phyloP scores from a whole-genome alignment of 306 rosid genomes.

The Lathyrus tuberosus region DNA sequence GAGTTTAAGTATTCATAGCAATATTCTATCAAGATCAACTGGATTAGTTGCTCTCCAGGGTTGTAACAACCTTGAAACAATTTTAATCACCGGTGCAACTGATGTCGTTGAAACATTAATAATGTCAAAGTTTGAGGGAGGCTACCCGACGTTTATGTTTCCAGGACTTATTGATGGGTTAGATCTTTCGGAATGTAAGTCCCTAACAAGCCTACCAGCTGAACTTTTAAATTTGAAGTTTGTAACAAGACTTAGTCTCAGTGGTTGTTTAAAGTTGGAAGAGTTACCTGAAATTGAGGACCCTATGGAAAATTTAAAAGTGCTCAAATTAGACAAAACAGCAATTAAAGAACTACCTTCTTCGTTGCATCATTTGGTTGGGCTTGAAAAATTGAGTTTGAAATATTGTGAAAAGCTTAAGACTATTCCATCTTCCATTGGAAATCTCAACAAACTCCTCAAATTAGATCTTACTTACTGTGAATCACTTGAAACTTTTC shows the following conservation, averaged over 20 bases:
- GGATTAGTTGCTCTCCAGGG: slow-evolving; percentile 16
- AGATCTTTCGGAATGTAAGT: slow-evolving; percentile 32
- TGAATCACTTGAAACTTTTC: slow-evolving; percentile 35
- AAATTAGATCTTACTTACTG: slow-evolving; percentile 27
- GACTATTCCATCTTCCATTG: slow-evolving; percentile 40
- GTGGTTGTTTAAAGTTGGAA: slow-evolving; percentile 4
- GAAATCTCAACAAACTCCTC: slow-evolving; percentile 18
- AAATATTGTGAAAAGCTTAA: neutral
- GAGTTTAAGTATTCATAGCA: slow-evolving; percentile 24
- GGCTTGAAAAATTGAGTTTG: slow-evolving; percentile 36
- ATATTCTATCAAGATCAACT: slow-evolving; percentile 24
- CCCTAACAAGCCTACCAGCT: slow-evolving; percentile 28
- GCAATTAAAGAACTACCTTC: no score
- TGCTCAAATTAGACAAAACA: no score
- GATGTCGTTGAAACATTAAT: neutral
- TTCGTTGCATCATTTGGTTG: slow-evolving; percentile 23
- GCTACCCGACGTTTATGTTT: no score
- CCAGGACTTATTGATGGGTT: neutral
- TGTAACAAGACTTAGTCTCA: neutral
- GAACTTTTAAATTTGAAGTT: slow-evolving; percentile 17
- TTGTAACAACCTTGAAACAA: slow-evolving; percentile 14
- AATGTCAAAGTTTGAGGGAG: neutral
- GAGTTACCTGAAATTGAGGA: slow-evolving; percentile 11
- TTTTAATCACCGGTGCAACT: slow-evolving; percentile 3
- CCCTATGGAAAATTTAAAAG: no score